Conservation (phyloP, 2,329 filamentous ascomycete species). For the Raffaelea deltoideospora region DNA sequence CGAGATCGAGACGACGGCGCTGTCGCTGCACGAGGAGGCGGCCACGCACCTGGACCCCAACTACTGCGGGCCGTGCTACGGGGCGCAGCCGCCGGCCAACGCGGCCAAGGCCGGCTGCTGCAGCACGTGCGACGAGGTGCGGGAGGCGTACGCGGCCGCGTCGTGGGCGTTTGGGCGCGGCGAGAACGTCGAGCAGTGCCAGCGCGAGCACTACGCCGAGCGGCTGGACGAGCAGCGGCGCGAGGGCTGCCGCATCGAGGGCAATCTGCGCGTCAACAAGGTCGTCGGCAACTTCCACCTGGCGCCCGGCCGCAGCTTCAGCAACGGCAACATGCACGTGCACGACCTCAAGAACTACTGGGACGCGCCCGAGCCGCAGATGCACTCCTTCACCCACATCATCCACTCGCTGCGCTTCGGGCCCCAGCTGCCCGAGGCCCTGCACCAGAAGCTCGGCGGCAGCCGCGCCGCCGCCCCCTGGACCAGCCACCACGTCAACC, state of each 20-base stretch:
- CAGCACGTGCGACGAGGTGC: conserved; percentile 91
- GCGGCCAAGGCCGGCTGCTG: conserved; percentile 79
- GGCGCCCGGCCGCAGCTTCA: conserved; percentile 90
- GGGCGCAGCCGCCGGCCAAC: conserved; percentile 56
- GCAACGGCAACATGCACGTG: conserved; percentile 90
- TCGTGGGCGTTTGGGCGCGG: conserved; percentile 92
- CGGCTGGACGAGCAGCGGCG: conserved; percentile 73
- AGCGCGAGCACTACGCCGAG: conserved; percentile 85
- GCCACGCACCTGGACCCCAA: conserved; percentile 70
- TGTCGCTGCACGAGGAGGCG: conserved; percentile 59
- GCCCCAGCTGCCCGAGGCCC: conserved; percentile 66
- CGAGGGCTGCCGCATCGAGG: conserved; percentile 91
- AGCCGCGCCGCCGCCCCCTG: conserved; percentile 40
- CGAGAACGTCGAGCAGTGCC: conserved; percentile 87
- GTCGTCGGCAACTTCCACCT: conserved; percentile 98
- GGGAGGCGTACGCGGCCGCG: conserved; percentile 78
- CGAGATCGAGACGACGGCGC: conserved; percentile 53
- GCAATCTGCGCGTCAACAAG: conserved; percentile 88
- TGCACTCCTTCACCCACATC: conserved; percentile 77
- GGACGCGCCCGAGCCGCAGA: conserved; percentile 49
- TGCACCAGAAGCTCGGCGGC: conserved; percentile 38
- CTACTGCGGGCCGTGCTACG: conserved; percentile 92
- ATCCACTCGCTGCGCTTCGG: conserved; percentile 89
- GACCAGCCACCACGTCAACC: conserved; percentile 86
- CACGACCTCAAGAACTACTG: conserved; percentile 96